Evolutionary conservation across 2,329 filamentous ascomycete species (phyloP).

Genomic region (Colletotrichum abscissum): DNA sequence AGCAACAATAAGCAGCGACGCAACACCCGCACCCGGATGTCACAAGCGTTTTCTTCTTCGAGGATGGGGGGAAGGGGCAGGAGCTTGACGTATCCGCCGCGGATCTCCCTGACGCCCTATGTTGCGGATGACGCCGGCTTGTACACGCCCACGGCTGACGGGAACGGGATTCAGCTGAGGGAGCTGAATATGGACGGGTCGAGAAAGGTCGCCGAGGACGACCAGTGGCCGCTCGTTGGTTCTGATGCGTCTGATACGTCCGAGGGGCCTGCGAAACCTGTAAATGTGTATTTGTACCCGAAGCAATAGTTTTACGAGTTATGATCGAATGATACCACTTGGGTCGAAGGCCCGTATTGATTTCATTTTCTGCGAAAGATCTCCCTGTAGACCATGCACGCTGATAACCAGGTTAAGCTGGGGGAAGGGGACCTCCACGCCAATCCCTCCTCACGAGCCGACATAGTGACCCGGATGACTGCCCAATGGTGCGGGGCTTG

Average conservation of each 20-base stretch:
- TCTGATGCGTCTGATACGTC: background rate
- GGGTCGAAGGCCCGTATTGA: slow-evolving; percentile 6
- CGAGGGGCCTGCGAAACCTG: slow-evolving; percentile 4
- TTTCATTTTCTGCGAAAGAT: background rate
- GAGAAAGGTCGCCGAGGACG: slow-evolving; percentile 12
- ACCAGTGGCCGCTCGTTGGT: slow-evolving; percentile 11
- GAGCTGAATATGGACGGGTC: slow-evolving; percentile 17
- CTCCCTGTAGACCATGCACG: background rate
- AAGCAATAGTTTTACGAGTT: slow-evolving; percentile 30
- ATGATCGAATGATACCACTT: slow-evolving; percentile 32
- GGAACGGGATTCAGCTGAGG: slow-evolving; percentile 8
- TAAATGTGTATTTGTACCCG: slow-evolving; percentile 26
- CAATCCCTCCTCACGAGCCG: too few species aligned
- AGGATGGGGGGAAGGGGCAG: slow-evolving; percentile 1
- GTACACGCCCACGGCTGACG: slow-evolving; percentile 9
- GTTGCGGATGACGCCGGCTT: background rate
- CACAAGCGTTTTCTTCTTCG: slow-evolving; percentile 3
- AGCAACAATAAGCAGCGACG: background rate
- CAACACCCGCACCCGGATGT: background rate
- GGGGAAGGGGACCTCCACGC: too few species aligned
- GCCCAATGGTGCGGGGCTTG: too few species aligned
- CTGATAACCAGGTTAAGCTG: background rate
- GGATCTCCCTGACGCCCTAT: slow-evolving; percentile 19
- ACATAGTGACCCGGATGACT: too few species aligned
- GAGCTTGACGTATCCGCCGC: slow-evolving; percentile 6